These are phyloP conservation scores for Phytophthora cryptogea DNA, from an alignment of 352 stramenopile species.

Conservation along the genomic window DNA sequence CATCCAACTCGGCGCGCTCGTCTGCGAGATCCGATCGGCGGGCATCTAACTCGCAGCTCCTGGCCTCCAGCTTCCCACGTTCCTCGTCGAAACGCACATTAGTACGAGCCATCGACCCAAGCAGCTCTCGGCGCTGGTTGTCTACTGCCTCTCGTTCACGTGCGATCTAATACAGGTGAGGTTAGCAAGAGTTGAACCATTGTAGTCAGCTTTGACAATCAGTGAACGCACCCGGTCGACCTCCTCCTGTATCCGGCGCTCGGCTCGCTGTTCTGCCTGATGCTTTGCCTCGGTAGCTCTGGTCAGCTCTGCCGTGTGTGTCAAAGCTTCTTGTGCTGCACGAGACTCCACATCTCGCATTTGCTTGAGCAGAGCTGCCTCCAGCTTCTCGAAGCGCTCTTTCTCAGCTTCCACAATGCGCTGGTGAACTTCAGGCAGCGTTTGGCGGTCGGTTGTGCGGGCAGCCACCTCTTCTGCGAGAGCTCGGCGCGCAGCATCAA, in stretches of 20 bases:
- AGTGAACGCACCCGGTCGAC: slow-evolving; percentile 42
- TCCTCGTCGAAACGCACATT: slow-evolving; percentile 70
- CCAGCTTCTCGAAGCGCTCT: slow-evolving; percentile 68
- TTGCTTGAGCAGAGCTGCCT: slow-evolving; percentile 53
- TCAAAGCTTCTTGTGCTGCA: slow-evolving; percentile 43
- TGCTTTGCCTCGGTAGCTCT: slow-evolving; percentile 37
- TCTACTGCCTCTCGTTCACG: slow-evolving; percentile 75
- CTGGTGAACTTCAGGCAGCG: slow-evolving; percentile 63
- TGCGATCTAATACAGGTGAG: slow-evolving; percentile 39
- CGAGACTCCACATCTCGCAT: slow-evolving; percentile 60
- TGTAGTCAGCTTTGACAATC: not conserved
- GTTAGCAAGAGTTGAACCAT: slow-evolving; percentile 3
- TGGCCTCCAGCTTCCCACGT: slow-evolving; percentile 63
- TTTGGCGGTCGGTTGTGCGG: slow-evolving; percentile 52
- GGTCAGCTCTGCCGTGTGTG: slow-evolving; percentile 45
- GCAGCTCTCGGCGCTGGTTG: slow-evolving; percentile 68
- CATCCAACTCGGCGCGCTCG: slow-evolving; percentile 60
- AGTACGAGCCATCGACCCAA: slow-evolving; percentile 55
- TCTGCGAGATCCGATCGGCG: slow-evolving; percentile 61
- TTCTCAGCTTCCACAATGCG: slow-evolving; percentile 59
- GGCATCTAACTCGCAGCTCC: slow-evolving; percentile 59
- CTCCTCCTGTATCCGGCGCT: slow-evolving; percentile 65
- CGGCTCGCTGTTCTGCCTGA: slow-evolving; percentile 59
- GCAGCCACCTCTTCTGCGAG: slow-evolving; percentile 47
- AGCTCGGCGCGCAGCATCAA: slow-evolving; percentile 42